Evolutionary conservation across 768 basidiomycete species (phyloP).

Genomic region (Collybia sp.): DNA sequence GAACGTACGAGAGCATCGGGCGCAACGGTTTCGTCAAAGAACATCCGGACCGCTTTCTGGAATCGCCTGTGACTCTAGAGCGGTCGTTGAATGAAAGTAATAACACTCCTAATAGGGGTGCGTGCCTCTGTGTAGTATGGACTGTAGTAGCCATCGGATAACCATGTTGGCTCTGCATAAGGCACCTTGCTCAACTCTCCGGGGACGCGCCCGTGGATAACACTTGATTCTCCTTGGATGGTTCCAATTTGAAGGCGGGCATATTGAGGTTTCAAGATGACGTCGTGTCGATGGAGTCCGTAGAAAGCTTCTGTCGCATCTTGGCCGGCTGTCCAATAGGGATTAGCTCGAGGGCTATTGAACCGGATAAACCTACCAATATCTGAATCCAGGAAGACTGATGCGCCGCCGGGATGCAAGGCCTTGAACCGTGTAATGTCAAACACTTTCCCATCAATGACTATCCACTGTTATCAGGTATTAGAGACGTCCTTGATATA

Average conservation of each 20-base stretch:
- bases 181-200: constrained; percentile 79
- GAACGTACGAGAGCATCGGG: constrained; percentile 44
- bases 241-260: constrained; percentile 71
- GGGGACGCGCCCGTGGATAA: constrained; percentile 47
- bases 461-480: constrained; percentile 53
- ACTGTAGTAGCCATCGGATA: constrained; percentile 58
- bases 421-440: constrained; percentile 78
- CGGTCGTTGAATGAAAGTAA: constrained; percentile 4
- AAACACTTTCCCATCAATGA: constrained; percentile 83
- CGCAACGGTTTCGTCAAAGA: constrained; percentile 66
- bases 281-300: constrained; percentile 83
- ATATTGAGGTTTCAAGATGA: constrained; percentile 79
- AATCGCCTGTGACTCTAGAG: constrained; percentile 55
- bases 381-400: constrained; percentile 72
- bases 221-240: constrained; percentile 62
- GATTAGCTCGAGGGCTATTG: background rate
- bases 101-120: constrained; percentile 21
- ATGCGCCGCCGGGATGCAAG: constrained; percentile 82
- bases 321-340: constrained; percentile 64
- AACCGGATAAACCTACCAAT: constrained; percentile 47
- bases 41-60: constrained; percentile 61
- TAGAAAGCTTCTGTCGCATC: constrained; percentile 92
- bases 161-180: constrained; percentile 89
- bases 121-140: constrained; percentile 74
- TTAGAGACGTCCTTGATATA: background rate